Conservation (phyloP, 192 early-diverging fungal species). For the Phlyctochytrium planicorne region DNA sequence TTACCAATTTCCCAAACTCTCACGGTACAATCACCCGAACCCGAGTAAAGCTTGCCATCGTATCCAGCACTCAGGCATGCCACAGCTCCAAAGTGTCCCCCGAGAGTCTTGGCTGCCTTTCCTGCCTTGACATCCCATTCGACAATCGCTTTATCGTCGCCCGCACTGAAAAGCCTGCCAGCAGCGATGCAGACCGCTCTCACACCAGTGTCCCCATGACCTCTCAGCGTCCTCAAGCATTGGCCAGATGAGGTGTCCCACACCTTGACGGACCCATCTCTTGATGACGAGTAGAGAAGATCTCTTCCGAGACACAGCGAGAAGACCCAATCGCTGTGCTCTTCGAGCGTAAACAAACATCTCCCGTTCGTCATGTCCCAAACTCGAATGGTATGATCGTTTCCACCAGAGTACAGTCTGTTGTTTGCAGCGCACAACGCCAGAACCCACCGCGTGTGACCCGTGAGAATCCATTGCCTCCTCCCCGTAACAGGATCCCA, state of each 20-base stretch:
- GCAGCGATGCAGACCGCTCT: conserved; percentile 31
- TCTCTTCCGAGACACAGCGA: conserved; percentile 26
- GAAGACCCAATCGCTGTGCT: conserved; percentile 30
- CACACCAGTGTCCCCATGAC: conserved; percentile 17
- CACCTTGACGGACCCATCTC: conserved; percentile 34
- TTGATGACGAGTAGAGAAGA: conserved; percentile 28
- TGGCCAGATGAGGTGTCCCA: conserved; percentile 37
- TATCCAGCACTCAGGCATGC: background rate
- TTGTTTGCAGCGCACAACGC: conserved; percentile 15
- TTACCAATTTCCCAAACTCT: conserved; percentile 36
- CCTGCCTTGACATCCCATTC: conserved; percentile 49
- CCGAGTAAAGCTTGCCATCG: conserved; percentile 27
- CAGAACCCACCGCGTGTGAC: conserved; percentile 13
- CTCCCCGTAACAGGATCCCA: conserved; percentile 13
- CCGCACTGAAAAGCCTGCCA: conserved; percentile 33
- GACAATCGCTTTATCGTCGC: conserved; percentile 35
- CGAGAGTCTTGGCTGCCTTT: conserved; percentile 1
- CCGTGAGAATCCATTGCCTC: conserved; percentile 11
- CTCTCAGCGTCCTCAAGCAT: conserved; percentile 30
- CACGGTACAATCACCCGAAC: conserved; percentile 29
- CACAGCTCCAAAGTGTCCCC: conserved; percentile 21
- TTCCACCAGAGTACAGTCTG: conserved; percentile 30
- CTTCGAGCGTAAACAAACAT: conserved; percentile 11
- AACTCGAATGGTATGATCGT: conserved; percentile 20
- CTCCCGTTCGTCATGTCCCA: conserved; percentile 29